Base-by-base conservation (phyloP, 164 flowering plant genomes). In the Annona squamosa region DNA sequence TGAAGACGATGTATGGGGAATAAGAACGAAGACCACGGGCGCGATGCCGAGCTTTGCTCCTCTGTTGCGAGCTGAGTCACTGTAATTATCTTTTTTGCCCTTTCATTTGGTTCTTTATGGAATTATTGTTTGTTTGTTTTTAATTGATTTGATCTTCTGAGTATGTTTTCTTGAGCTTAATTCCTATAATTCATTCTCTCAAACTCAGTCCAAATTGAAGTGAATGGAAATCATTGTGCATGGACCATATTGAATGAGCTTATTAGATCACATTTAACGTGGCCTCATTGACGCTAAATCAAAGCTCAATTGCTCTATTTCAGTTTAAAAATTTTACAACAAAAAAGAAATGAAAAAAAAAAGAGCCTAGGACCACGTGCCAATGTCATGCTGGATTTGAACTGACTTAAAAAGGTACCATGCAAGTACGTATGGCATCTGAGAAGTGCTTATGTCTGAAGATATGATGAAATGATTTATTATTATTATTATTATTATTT, bases 41-140 rank as follows among this genome's bases (percentile, higher is more conserved):
- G 79, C 72, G 80, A 82, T 82, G 82, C 84, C 79, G 77, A 77
- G 84, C 73, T 77, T 79, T 66, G 67, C 77, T 77, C 69, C 78
- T 61, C 78, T 69, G 63, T 71, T 65, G 5, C 69, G 69, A 61
- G 65, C 77, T 47, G 67, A 71, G 47, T 9, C 77, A 66, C 65
- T 70, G 84, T 79, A 79, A 74, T 46, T 67, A 16, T 46, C 61
- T 41, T 48, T 4, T 56, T 67, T 1, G 5, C 57, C 41, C 67
- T 44, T 17, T 56, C 56, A 41, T n/a, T 46, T 72, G 66, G 42
- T 57, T 10, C 37, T 42, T 57, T 70, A 13, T 19, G 41, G 16
- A 48, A 13, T 37, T 57, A 56, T 9, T 42, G 4, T 44, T 66
- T 42, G 17, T 42, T 16, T 13, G 42, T 12, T 43, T 42, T 66